phyloP scores from a whole-genome alignment of 2,329 filamentous ascomycete genomes.

The Xylariaceae sp. region DNA sequence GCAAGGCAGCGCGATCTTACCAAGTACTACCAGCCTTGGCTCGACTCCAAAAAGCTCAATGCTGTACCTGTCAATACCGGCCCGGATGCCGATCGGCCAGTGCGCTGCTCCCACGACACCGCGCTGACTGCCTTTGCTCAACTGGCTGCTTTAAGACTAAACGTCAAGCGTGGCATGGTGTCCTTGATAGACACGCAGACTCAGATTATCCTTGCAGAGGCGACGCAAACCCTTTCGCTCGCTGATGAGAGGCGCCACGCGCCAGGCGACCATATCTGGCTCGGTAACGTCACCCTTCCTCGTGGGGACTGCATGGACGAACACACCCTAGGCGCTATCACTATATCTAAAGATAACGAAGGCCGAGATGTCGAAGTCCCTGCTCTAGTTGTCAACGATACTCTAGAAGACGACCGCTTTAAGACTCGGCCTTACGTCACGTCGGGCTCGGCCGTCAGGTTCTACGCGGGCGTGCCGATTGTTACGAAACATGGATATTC shows the following conservation, averaged over 20 bases:
- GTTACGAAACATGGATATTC: constrained; percentile 58
- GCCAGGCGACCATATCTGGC: constrained; percentile 35
- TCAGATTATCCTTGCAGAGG: constrained; percentile 59
- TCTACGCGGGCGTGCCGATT: constrained; percentile 60
- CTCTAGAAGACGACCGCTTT: constrained; percentile 43
- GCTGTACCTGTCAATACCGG: constrained; percentile 23
- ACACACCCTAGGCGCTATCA: constrained; percentile 22
- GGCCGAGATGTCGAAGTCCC: constrained; percentile 27
- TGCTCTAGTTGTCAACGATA: constrained; percentile 41
- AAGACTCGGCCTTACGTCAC: constrained; percentile 41
- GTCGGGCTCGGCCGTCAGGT: constrained; percentile 42
- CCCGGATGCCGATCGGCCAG: constrained; percentile 1
- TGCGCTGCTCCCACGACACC: constrained; percentile 44
- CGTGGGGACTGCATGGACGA: constrained; percentile 33
- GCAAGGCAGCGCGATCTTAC: constrained; percentile 31
- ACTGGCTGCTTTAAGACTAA: constrained; percentile 54
- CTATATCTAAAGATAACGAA: constrained; percentile 22
- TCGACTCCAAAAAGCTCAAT: constrained; percentile 29
- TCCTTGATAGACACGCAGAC: constrained; percentile 52
- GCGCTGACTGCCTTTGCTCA: constrained; percentile 56
- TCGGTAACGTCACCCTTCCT: constrained; percentile 31
- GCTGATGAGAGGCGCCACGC: constrained; percentile 35
- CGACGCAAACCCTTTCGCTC: constrained; percentile 52
- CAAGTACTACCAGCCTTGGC: constrained; percentile 37
- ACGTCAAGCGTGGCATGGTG: constrained; percentile 55